A percentile compares a stretch with the other conserved stretches of the same genome.
Evolutionary conservation across 345 rosid species (phyloP).

Genomic region (Nephelium lappaceum): DNA sequence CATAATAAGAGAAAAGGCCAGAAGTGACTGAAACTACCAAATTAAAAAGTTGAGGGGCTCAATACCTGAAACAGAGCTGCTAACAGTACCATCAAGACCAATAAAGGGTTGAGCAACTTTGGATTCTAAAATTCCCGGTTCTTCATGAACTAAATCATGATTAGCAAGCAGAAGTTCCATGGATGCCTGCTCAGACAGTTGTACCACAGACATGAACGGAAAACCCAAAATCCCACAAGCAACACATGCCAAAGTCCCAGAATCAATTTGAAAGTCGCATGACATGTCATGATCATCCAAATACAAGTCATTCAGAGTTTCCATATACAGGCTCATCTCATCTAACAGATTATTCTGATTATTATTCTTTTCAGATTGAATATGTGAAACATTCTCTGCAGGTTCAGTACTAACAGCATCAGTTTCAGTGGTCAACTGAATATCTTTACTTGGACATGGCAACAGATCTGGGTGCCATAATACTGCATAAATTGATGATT

Average conservation of each 20-base stretch:
- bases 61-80: slow-evolving; percentile 43
- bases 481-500: slow-evolving; percentile 49
- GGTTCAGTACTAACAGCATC: slow-evolving; percentile 30
- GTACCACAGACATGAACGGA: slow-evolving; percentile 96
- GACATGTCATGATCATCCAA: slow-evolving; percentile 70
- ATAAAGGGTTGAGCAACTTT: slow-evolving; percentile 17
- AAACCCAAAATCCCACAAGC: slow-evolving; percentile 99
- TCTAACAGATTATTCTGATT: slow-evolving; percentile 54
- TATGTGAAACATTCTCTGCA: slow-evolving; percentile 36
- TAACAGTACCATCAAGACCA: slow-evolving; percentile 19
- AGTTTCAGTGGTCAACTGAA: slow-evolving; percentile 39
- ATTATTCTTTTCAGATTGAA: slow-evolving; percentile 39
- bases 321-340: slow-evolving; percentile 89
- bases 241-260: slow-evolving; percentile 83
- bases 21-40: background rate
- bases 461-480: slow-evolving; percentile 88
- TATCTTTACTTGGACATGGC: slow-evolving; percentile 54
- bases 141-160: slow-evolving; percentile 28
- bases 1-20: background rate
- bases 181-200: slow-evolving; percentile 62
- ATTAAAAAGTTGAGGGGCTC: background rate
- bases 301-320: slow-evolving; percentile 68
- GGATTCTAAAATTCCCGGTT: slow-evolving; percentile 17
- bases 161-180: slow-evolving; percentile 31
- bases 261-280: slow-evolving; percentile 89